Conservation (phyloP, 169 alveolate genomes). For the Plasmodium yoelii region DNA sequence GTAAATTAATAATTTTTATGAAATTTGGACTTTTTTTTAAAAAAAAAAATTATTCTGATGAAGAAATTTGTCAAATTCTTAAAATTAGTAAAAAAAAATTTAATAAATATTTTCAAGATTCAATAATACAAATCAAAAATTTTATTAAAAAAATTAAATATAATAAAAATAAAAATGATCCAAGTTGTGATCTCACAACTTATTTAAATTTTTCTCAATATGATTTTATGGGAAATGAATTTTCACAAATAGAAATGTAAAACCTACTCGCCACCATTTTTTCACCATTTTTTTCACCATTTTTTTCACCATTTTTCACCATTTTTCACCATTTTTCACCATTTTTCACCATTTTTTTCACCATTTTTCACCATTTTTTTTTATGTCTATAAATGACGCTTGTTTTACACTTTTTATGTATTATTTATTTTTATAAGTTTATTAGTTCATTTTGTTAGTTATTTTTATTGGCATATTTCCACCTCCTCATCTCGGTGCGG, state of each 20-base stretch:
- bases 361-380: too few relatives aligned
- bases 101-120: slow-evolving; percentile 36
- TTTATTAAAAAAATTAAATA: slow-evolving; percentile 24
- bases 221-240: slow-evolving; percentile 71
- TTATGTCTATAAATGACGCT: neutral
- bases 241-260: slow-evolving; percentile 35
- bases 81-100: slow-evolving; percentile 47
- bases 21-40: slow-evolving; percentile 65
- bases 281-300: too few relatives aligned
- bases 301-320: too few relatives aligned
- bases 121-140: slow-evolving; percentile 60
- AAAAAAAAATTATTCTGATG: slow-evolving; percentile 52
- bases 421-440: too few relatives aligned
- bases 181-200: slow-evolving; percentile 33
- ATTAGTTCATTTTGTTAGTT: neutral
- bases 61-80: slow-evolving; percentile 43
- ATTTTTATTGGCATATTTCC: too few relatives aligned
- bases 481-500: too few relatives aligned
- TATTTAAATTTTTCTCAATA: slow-evolving; percentile 44
- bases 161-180: slow-evolving; percentile 14
- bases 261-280: neutral
- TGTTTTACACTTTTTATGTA: neutral
- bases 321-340: too few relatives aligned
- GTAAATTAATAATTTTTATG: slow-evolving; percentile 70
- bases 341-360: too few relatives aligned